A percentile compares a stretch with the other conserved stretches of the same genome.
These are phyloP conservation scores for Hypsizygus marmoreus DNA, from an alignment of 768 basidiomycete genomes.

Conservation along the genomic window DNA sequence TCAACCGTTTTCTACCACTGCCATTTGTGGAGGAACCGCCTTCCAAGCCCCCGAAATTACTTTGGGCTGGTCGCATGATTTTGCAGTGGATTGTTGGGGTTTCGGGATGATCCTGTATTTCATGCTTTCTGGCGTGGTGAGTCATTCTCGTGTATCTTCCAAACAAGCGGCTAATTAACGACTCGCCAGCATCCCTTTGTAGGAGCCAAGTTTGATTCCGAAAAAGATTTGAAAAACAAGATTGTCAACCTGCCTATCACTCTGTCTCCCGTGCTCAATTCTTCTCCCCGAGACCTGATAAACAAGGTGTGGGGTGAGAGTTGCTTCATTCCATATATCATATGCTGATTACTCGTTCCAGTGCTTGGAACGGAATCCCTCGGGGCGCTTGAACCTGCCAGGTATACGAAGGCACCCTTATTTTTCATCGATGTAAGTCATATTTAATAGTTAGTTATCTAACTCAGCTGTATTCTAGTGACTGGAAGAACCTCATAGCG, in stretches of 20 bases:
- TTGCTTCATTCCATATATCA: not conserved
- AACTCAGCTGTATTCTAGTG: conserved; percentile 25
- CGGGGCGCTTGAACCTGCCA: conserved; percentile 41
- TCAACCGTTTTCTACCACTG: conserved; percentile 46
- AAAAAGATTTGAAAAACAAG: conserved; percentile 30
- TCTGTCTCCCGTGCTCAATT: conserved; percentile 28
- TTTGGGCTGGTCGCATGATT: conserved; percentile 56
- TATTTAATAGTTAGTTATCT: conserved; percentile 7
- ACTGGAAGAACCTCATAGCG: conserved; percentile 40
- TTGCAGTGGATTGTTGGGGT: conserved; percentile 59
- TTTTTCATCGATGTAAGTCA: conserved; percentile 49
- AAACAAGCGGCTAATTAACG: not conserved
- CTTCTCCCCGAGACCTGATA: conserved; percentile 44
- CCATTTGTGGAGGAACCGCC: conserved; percentile 20
- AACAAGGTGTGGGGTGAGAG: conserved; percentile 35
- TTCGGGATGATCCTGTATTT: conserved; percentile 56
- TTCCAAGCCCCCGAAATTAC: conserved; percentile 57
- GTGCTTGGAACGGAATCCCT: conserved; percentile 61
- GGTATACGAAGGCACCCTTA: conserved; percentile 49
- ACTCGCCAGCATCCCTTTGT: conserved; percentile 43
- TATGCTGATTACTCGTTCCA: conserved; percentile 20
- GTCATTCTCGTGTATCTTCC: not conserved
- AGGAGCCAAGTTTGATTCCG: conserved; percentile 19
- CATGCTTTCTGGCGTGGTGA: conserved; percentile 51
- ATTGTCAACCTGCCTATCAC: conserved; percentile 34